Evolutionary conservation across 2,329 filamentous ascomycete species (phyloP), one percentile per base, ranked within the genome.

Genomic region (Parasarocladium wereldwijsianum): DNA sequence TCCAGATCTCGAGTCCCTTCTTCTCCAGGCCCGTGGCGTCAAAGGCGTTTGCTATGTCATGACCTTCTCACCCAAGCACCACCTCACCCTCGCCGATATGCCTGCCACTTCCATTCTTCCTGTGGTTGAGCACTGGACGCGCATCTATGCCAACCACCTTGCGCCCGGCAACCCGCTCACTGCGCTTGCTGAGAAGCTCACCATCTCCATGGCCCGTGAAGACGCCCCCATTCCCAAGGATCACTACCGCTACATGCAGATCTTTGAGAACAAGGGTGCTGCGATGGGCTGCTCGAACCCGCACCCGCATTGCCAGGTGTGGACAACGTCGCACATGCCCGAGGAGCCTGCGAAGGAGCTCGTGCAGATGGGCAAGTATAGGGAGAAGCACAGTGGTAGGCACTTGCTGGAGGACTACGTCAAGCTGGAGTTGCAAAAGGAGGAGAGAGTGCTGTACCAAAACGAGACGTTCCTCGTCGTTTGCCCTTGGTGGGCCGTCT

Each of bases 231-330:
- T 43, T 2, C 77, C 84, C 4, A 72, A 66, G 30, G 69, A 80
- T 31, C 83, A 93, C 54, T 84, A 93, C 44, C 73, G 80, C 32
- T 96, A 93, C 58, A 94, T 98, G 86, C 90, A 98, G 51, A 96
- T 98, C 39, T 98, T 98, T 38, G 90, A 98, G 59, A 98, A 98
- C 63, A 98, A 98, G 58, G 90, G 90, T 30, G 75, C 81, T 1
- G 84, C 87, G 8, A 98, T 98, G 90, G 90, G 90, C 30, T 98
- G 90, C 62, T 96, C 87, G 2, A 98, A 98, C 52, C 90, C 90
- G 1, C 90, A 98, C 52, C 90, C 90, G 1, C 90, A 98, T 56
- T 87, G 90, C 35, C 90, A 98, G 53, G 67, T 94, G 38, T 98
- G 90, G 90, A 90, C 84, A 3, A 93, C 86, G 0, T 93, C 83